Evolutionary conservation across 345 rosid genomes (phyloP), one percentile per base, ranked within the genome.

Genomic region (Ceriops tagal): DNA sequence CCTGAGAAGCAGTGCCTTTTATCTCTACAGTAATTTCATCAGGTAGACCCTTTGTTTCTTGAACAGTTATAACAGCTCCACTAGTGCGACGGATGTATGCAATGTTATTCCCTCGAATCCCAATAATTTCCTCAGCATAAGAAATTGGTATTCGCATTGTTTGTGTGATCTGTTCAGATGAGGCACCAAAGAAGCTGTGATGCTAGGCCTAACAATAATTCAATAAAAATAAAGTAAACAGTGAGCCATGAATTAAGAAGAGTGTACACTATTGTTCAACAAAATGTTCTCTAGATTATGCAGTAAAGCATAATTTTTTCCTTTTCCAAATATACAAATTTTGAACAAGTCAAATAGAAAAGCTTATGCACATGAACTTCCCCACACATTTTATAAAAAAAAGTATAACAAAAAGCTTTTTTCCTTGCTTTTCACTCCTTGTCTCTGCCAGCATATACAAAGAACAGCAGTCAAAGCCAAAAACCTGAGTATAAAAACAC

Each of bases 111-210:
- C 97, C 97, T 66, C 85, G 86, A 58, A 89, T 61, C 69, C 97
- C 95, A 49, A 91, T 89, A 6, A 91, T 91, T 75, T 92, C 92
- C 74, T 89, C 90, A 11, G 91, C 97, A 79, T 86, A 87, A 20
- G 90, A 79, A 65, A 91, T 77, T 5, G 97, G 96, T 68, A 91
- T 82, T 86, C 87, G 92, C 91, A 91, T 86, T 18, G 89, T 91
- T 71, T 87, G 92, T 62, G 92, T 82, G 64, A 91, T 68, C 97
- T 91, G 77, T 64, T 28, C 59, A 51, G 4, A 18, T 47, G 56
- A 51, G 51, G 58, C 57, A 51, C 5, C 39, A 28, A 21, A 62
- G 30, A 21, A 27, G 43, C 35, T 10, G 16, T 5, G 34, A 67
- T 56, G 22, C 30, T 30, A 11, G 49, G 49, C 15, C 13, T 56